Conservation (phyloP, 352 stramenopile genomes). For the Phytophthora sojae region DNA sequence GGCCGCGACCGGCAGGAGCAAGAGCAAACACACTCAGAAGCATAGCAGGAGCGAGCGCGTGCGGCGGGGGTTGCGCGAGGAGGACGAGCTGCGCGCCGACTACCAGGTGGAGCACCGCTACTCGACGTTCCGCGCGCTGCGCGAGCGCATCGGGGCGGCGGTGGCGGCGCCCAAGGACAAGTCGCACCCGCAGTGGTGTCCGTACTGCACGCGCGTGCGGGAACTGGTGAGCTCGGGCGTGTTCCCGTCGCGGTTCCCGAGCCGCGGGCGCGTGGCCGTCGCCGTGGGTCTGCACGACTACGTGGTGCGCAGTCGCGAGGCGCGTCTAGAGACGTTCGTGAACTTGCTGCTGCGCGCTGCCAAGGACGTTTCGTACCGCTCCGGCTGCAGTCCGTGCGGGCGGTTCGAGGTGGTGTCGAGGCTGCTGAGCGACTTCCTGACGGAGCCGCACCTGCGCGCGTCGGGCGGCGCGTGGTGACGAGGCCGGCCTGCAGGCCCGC, state of each 20-base stretch:
- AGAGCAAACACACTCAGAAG: neutral
- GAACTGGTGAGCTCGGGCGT: constrained; percentile 36
- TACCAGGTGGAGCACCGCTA: constrained; percentile 69
- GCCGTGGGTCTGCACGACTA: constrained; percentile 12
- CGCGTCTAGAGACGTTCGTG: constrained; percentile 41
- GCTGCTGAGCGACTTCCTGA: constrained; percentile 56
- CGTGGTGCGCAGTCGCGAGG: constrained; percentile 19
- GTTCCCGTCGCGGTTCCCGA: constrained; percentile 49
- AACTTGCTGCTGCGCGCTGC: constrained; percentile 42
- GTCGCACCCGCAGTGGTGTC: constrained; percentile 52
- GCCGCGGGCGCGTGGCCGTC: constrained; percentile 16
- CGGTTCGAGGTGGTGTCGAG: constrained; percentile 47
- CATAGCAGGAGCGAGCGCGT: constrained; percentile 24
- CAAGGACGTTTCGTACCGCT: constrained; percentile 51
- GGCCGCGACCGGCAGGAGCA: neutral
- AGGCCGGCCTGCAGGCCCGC: too few species aligned
- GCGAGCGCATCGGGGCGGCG: constrained; percentile 27
- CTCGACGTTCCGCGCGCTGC: constrained; percentile 52
- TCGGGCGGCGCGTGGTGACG: too few species aligned
- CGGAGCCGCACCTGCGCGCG: neutral
- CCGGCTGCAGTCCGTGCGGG: constrained; percentile 37
- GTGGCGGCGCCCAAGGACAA: constrained; percentile 18
- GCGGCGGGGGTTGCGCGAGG: constrained; percentile 27
- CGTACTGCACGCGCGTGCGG: constrained; percentile 48
- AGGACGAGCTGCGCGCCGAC: constrained; percentile 30